Conservation (phyloP, 805 yeast species). For the Wickerhamiella sergipiensis region DNA sequence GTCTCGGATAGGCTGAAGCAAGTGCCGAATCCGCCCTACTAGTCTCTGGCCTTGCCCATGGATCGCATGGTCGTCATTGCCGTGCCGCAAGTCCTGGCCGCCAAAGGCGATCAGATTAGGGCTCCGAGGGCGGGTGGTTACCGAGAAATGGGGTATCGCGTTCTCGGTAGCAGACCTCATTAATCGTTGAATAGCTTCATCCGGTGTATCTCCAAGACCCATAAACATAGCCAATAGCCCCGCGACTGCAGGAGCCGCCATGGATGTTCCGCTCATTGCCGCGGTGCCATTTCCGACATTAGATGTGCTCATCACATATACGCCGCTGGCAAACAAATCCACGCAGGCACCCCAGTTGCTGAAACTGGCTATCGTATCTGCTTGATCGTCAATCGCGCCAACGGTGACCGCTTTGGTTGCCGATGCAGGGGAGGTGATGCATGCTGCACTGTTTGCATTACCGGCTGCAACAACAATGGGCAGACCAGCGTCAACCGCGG, state of each 20-base stretch:
- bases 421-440: slow-evolving; percentile 72
- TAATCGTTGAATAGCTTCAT: slow-evolving; percentile 17
- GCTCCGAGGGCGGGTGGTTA: slow-evolving; percentile 17
- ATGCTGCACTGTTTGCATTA: slow-evolving; percentile 63
- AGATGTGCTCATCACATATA: slow-evolving; percentile 32
- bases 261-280: slow-evolving; percentile 20
- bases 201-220: slow-evolving; percentile 20
- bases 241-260: slow-evolving; percentile 22
- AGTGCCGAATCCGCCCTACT: not conserved
- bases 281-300: slow-evolving; percentile 9
- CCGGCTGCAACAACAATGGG: slow-evolving; percentile 58
- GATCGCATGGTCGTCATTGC: not conserved
- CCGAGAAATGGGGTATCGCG: slow-evolving; percentile 20
- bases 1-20: not conserved
- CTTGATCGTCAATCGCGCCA: slow-evolving; percentile 72
- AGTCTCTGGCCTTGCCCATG: not conserved
- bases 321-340: slow-evolving; percentile 73
- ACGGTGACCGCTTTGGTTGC: slow-evolving; percentile 63
- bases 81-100: not conserved
- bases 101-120: slow-evolving; percentile 18
- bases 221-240: slow-evolving; percentile 20
- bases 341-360: slow-evolving; percentile 88
- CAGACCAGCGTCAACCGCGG: slow-evolving; percentile 61
- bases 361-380: slow-evolving; percentile 52
- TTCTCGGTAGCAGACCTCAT: slow-evolving; percentile 13